Base-by-base conservation (phyloP, 192 early-diverging fungal genomes). In the Umbelopsis vinacea region DNA sequence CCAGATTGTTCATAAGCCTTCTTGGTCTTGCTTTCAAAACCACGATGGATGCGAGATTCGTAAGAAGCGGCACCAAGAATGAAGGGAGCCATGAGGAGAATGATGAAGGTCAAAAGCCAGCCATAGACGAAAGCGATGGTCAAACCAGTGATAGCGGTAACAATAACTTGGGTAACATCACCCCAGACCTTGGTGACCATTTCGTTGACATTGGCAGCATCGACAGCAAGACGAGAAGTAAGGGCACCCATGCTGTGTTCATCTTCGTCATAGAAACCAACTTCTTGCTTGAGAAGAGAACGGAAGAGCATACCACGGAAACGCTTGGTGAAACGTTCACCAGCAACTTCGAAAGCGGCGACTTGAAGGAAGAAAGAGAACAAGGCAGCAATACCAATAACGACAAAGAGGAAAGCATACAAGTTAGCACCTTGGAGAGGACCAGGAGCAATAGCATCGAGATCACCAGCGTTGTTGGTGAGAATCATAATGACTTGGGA, bases 81-180 rank as follows among this genome's bases (percentile, higher is more conserved):
- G 71, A 91, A 77, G 15, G 92, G 92, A 52, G 89, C 68, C 5
- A 84, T 85, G 11, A 79, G 78, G 26, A 93, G 55, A 71, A 90
- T 83, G 22, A 98, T 91, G 55, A 96, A 73, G 8, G 96, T 92
- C 69, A 98, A 79, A 45, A 90, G 84, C 96, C 96, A 97, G 54
- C 88, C 87, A 38, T 86, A 74, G 3, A 69, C 46, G 73, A 98
- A 95, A 6, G 95, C 89, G 72, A 97, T 82, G 15, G 46, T 22
- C 38, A 79, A 71, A 66, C 74, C 77, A 60, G 66, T 71, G 14
- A 71, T 66, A 47, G 72, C 69, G 12, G 79, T 81, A 35, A 77
- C 72, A 54, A 37, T 70, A 43, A 81, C 46, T 52, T 81, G 75
- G 22, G 70, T 72, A 53, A 81, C 40, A 69, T 71, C 79, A 71